Base-by-base conservation (phyloP, 2,329 filamentous ascomycete species). In the Neofusicoccum kwambonambiense region DNA sequence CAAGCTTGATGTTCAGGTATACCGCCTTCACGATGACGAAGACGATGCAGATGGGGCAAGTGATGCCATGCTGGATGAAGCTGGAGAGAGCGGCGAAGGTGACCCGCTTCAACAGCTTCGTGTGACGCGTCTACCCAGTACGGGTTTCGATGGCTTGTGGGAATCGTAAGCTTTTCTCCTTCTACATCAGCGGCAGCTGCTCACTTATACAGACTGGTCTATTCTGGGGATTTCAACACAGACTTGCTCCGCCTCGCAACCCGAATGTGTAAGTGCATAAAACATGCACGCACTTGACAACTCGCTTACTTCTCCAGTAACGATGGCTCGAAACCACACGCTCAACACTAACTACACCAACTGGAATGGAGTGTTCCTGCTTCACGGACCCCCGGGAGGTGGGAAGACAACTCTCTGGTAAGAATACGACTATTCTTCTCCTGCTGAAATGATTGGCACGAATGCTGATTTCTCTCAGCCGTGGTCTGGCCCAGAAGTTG, bases 401-500 rank as follows among this genome's bases (percentile, higher is more conserved):
- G 79, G 79, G 2, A 81, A 81, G 68, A 79, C 77, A 19, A 79
- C 76, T 1, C 70, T 82, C 2, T 81, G 78, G 73, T 71, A 67
- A 60, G 61, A 61, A 22, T 7, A 5, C 6, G 27, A 5, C 6
- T 31, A 7, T 31, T 7, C 6, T 31, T 7, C 27, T 7, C 27
- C 27, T 5, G 6, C 27, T 31, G 27, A 31, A 31, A 31, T 31
- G 27, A 31, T 31, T 31, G 27, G 27, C 27, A 31, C 27, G 27
- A 31, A 4, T 44, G 31, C 54, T 44, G 3, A 58, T 17, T 6
- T 3, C 5, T 77, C 75, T 39, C 27, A 64, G 62, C 63, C 78
- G 80, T 27, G 81, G 77, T 2, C 71, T 84, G 76, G 75, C 87
- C 77, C 82, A 84, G 65, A 83, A 82, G 68, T 73, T 83, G 2